These are phyloP conservation scores for Quercus lobata DNA, from an alignment of 331 rosid genomes.

Conservation along the genomic window DNA sequence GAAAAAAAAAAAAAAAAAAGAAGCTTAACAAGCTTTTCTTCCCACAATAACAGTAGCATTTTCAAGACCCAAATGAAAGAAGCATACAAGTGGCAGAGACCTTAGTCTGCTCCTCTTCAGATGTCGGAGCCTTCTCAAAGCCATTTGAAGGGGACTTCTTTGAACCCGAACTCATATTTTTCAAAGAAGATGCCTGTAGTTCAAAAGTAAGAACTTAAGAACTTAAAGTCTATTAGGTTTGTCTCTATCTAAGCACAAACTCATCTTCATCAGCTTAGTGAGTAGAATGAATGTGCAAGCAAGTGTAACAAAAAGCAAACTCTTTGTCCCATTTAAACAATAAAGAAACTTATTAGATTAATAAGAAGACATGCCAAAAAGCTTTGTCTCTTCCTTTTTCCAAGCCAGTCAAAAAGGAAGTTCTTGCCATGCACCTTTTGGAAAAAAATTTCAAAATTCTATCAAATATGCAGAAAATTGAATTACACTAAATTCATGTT, in stretches of 20 bases:
- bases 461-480: neutral
- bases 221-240: slow-evolving; percentile 8
- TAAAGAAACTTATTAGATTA: neutral
- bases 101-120: slow-evolving; percentile 66
- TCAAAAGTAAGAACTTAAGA: slow-evolving; percentile 25
- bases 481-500: neutral
- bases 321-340: neutral
- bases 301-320: neutral
- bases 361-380: neutral
- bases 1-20: neutral
- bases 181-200: slow-evolving; percentile 24
- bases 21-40: slow-evolving; percentile 1
- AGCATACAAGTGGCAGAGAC: slow-evolving; percentile 31
- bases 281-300: slow-evolving; percentile 8
- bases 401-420: neutral
- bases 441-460: neutral
- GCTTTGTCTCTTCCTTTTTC: neutral
- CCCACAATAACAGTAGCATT: neutral
- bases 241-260: neutral
- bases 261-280: slow-evolving; percentile 6
- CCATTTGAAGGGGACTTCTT: slow-evolving; percentile 54
- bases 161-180: slow-evolving; percentile 48
- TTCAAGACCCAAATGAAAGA: neutral
- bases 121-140: slow-evolving; percentile 28
- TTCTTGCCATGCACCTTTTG: neutral